Evolutionary conservation across 1,284 basidiomycete species (phyloP), one percentile per base, ranked within the genome.

Genomic region (Leucoagaricus sp.): DNA sequence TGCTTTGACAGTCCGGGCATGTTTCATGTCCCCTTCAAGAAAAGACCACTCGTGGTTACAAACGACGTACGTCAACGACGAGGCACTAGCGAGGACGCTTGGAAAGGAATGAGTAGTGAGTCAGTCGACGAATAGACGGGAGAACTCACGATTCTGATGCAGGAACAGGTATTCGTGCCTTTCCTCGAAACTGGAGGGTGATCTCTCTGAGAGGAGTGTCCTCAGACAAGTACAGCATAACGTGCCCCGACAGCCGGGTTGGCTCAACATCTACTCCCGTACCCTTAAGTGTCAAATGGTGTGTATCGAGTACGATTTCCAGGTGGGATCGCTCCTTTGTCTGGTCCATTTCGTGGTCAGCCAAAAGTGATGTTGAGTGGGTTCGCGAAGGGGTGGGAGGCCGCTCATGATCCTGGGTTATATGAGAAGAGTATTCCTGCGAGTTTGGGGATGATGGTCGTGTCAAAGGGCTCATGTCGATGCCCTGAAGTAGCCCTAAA

Each of bases 1-100:
- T n/a, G 89, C 88, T 73, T 96, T 96, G 70, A 97, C 86, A 0
- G 93, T 96, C 65, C 93, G 93, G 15, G 82, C 78, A 63, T 91
- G 87, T 36, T 82, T 82, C 69, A 86, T 87, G 67, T 87, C 82
- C 58, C 89, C 89, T 66, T 92, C 86, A 57, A 93, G 82, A 72
- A 93, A 91, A n/a, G 87, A 91, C 92, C 92, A 94, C 62, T 94
- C 90, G 66, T 95, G 90, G 59, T 82, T 83, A 71, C 88, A 88
- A 52, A 95, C 72, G 48, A 83, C 75, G 67, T 91, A 92, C 64
- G 80, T 85, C 67, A 81, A 75, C 61, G 72, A 72, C 59, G 81
- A 75, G 34, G 72, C 66, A 65, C 76, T 78, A 49, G n/a, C n/a
- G n/a, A n/a, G n/a, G 77, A 8, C 5, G 26, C 71, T 28, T 80